These are phyloP conservation scores for Aspergillus eucalypticola DNA, from an alignment of 2,329 filamentous ascomycete genomes.

Conservation along the genomic window DNA sequence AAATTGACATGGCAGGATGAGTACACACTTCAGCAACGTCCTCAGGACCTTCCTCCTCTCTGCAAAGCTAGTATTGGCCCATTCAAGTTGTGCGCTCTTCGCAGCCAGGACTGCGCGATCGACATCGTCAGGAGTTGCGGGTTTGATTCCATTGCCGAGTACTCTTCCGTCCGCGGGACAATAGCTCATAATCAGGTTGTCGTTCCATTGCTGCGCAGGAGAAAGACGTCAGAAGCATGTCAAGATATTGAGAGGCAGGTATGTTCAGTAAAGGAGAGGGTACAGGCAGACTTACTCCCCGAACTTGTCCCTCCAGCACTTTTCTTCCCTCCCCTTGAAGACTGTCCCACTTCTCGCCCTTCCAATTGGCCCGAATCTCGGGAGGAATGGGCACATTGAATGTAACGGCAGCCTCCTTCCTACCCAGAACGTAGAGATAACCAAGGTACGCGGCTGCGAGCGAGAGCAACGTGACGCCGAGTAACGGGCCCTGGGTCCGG, in stretches of 20 bases:
- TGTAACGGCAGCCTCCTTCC: slow-evolving; percentile 35
- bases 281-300: slow-evolving; percentile 35
- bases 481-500: slow-evolving; percentile 21
- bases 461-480: slow-evolving; percentile 32
- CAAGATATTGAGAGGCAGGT: too few relatives aligned
- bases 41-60: slow-evolving; percentile 77
- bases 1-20: not conserved
- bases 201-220: slow-evolving; percentile 38
- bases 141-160: slow-evolving; percentile 66
- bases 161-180: slow-evolving; percentile 85
- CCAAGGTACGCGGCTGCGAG: slow-evolving; percentile 33
- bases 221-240: not conserved
- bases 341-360: slow-evolving; percentile 39
- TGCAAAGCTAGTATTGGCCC: slow-evolving; percentile 75
- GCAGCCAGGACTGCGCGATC: slow-evolving; percentile 76
- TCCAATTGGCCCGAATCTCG: slow-evolving; percentile 35
- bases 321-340: slow-evolving; percentile 34
- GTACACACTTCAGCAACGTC: slow-evolving; percentile 66
- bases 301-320: slow-evolving; percentile 40
- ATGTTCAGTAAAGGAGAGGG: not conserved
- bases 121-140: slow-evolving; percentile 73
- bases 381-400: slow-evolving; percentile 42
- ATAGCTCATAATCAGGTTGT: slow-evolving; percentile 46
- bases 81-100: slow-evolving; percentile 70
- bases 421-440: slow-evolving; percentile 32